These are phyloP conservation scores for Phytophthora vignae DNA, from an alignment of 352 stramenopile species.

Conservation along the genomic window DNA sequence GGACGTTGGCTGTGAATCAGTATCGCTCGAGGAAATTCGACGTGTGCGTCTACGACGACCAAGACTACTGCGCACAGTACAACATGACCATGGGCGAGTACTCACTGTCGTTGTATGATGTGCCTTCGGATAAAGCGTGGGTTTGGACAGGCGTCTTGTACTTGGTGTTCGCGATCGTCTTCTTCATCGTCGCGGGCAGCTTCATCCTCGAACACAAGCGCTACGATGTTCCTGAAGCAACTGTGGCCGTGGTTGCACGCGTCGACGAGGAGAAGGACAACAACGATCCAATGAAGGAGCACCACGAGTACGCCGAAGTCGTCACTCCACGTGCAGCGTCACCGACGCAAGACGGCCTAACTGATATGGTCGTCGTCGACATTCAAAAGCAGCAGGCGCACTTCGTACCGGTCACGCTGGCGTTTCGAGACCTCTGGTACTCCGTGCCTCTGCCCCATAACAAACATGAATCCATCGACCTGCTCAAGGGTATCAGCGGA, in stretches of 20 bases:
- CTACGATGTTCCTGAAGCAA: slow-evolving; percentile 18
- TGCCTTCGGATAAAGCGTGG: slow-evolving; percentile 37
- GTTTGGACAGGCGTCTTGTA: slow-evolving; percentile 23
- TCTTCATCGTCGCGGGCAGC: slow-evolving; percentile 30
- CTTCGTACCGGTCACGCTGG: slow-evolving; percentile 32
- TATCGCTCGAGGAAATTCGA: slow-evolving; percentile 37
- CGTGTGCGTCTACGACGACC: slow-evolving; percentile 28
- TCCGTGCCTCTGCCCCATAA: slow-evolving; percentile 23
- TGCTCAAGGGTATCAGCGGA: slow-evolving; percentile 77
- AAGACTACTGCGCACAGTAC: slow-evolving; percentile 34
- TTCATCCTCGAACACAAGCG: slow-evolving; percentile 32
- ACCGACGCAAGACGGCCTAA: neutral
- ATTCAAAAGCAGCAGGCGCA: slow-evolving; percentile 4
- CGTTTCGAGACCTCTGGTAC: slow-evolving; percentile 45
- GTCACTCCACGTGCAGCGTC: slow-evolving; percentile 7
- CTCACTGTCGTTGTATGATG: slow-evolving; percentile 29
- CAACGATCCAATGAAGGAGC: neutral
- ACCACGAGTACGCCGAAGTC: slow-evolving; percentile 8
- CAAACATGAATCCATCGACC: slow-evolving; percentile 44
- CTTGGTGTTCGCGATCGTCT: slow-evolving; percentile 20
- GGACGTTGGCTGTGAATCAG: slow-evolving; percentile 40
- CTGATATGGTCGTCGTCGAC: slow-evolving; percentile 10
- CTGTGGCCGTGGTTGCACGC: slow-evolving; percentile 7
- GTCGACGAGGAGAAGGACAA: neutral
- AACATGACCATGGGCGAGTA: slow-evolving; percentile 41